phyloP scores from a whole-genome alignment of 2,329 filamentous ascomycete species.

The Hypoxylon sp. region DNA sequence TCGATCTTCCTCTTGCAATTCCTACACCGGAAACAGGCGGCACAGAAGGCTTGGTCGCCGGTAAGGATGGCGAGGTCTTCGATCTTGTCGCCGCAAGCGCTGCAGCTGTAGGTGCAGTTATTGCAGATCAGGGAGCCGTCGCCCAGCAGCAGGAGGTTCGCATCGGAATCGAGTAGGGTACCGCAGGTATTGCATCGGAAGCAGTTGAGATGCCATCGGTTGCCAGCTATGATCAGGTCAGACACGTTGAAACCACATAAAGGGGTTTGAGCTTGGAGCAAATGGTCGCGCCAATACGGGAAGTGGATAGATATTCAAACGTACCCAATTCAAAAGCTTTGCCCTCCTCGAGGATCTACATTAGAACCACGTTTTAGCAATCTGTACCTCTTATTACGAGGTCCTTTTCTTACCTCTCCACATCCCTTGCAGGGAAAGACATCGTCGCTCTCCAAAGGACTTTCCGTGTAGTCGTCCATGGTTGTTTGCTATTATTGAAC shows the following conservation, averaged over 20 bases:
- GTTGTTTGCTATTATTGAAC: conserved; percentile 47
- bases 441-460: conserved; percentile 81
- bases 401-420: conserved; percentile 76
- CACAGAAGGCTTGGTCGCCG: conserved; percentile 97
- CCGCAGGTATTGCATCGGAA: conserved; percentile 97
- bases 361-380: conserved; percentile 42
- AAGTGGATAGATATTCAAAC: conserved; percentile 46
- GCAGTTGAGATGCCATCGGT: conserved; percentile 98
- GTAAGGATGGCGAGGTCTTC: conserved; percentile 97
- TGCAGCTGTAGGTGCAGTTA: conserved; percentile 99
- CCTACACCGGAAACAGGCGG: conserved; percentile 94
- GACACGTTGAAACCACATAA: conserved; percentile 32
- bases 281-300: conserved; percentile 7
- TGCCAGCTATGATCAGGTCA: conserved; percentile 74
- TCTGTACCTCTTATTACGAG: conserved; percentile 26
- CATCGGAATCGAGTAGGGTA: conserved; percentile 96
- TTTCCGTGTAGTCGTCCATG: conserved; percentile 73
- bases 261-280: neutral
- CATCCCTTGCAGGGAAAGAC: conserved; percentile 92
- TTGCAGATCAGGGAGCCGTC: conserved; percentile 99
- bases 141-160: conserved; percentile 94
- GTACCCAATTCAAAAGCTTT: conserved; percentile 97
- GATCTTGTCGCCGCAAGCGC: conserved; percentile 95
- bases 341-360: conserved; percentile 94
- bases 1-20: conserved; percentile 99